A percentile compares a stretch with the other conserved stretches of the same genome.
These are phyloP conservation scores for Teratosphaeria pseudoeucalypti DNA, from an alignment of 2,329 filamentous ascomycete species.

Conservation along the genomic window DNA sequence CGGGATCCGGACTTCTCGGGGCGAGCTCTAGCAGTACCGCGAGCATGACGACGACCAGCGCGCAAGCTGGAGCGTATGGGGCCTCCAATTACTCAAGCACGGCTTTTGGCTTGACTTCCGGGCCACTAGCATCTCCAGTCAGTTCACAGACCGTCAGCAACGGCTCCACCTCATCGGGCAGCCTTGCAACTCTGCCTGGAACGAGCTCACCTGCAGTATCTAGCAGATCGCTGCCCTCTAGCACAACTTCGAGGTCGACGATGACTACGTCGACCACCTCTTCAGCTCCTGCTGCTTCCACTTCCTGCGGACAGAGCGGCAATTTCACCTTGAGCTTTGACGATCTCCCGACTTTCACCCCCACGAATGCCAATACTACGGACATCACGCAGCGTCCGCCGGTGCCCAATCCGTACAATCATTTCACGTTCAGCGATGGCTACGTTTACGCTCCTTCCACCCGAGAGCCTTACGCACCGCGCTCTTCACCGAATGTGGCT, in stretches of 20 bases:
- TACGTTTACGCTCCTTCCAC: slow-evolving; percentile 39
- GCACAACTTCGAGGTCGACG: not conserved
- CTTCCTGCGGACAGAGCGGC: slow-evolving; percentile 34
- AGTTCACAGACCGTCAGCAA: not conserved
- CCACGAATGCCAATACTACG: slow-evolving; percentile 20
- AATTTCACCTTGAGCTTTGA: slow-evolving; percentile 31
- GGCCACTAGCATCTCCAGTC: not conserved
- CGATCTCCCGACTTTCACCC: slow-evolving; percentile 26
- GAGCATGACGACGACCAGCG: not conserved
- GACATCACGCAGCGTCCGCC: slow-evolving; percentile 28
- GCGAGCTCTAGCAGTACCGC: not conserved
- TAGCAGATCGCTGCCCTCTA: not conserved
- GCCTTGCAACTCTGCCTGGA: not conserved
- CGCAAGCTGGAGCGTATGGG: not conserved
- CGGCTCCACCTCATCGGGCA: not conserved
- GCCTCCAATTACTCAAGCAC: not conserved
- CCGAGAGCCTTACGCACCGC: slow-evolving; percentile 34
- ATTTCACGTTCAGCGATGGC: slow-evolving; percentile 42
- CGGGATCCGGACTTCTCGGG: not conserved
- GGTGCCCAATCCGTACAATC: slow-evolving; percentile 40
- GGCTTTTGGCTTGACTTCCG: not conserved
- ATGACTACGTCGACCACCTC: not conserved
- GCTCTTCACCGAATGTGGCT: slow-evolving; percentile 37
- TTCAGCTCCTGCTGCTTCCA: not conserved
- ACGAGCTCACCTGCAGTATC: not conserved